These are phyloP conservation scores for Purpureocillium takamizusanense DNA, from an alignment of 2,329 filamentous ascomycete genomes.

Conservation along the genomic window DNA sequence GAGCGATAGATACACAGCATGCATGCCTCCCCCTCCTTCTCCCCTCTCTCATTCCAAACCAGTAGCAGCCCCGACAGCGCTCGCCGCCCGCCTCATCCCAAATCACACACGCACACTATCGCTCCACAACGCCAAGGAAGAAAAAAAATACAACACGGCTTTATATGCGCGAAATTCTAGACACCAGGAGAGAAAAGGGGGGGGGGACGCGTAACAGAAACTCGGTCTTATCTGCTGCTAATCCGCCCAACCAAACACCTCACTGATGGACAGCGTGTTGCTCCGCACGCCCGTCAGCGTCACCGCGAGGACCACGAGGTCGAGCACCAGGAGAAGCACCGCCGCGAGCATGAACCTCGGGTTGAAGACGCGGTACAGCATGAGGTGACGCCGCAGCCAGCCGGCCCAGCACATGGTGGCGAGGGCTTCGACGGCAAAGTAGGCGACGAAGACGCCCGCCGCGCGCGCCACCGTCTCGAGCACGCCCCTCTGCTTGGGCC, in stretches of 20 bases:
- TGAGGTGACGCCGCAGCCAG: constrained; percentile 79
- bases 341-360: constrained; percentile 84
- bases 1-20: too few relatives aligned
- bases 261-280: constrained; percentile 69
- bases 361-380: constrained; percentile 91
- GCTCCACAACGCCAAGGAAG: too few relatives aligned
- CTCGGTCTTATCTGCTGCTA: too few relatives aligned
- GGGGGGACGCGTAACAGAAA: too few relatives aligned
- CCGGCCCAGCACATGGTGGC: constrained; percentile 89
- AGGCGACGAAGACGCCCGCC: constrained; percentile 66
- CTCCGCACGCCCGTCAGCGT: constrained; percentile 66
- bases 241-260: constrained; percentile 78
- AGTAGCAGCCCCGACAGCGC: too few relatives aligned
- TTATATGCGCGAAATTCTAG: too few relatives aligned
- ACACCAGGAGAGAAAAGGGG: too few relatives aligned
- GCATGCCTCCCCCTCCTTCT: too few relatives aligned
- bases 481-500: constrained; percentile 60
- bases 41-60: too few relatives aligned
- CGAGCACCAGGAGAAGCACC: constrained; percentile 62
- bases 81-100: too few relatives aligned
- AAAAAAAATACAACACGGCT: too few relatives aligned
- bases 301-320: constrained; percentile 62
- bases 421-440: constrained; percentile 73
- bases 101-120: too few relatives aligned
- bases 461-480: constrained; percentile 63